These are phyloP conservation scores for Sequoiadendron giganteum DNA, from an alignment of 75 land plant species.

Conservation along the genomic window DNA sequence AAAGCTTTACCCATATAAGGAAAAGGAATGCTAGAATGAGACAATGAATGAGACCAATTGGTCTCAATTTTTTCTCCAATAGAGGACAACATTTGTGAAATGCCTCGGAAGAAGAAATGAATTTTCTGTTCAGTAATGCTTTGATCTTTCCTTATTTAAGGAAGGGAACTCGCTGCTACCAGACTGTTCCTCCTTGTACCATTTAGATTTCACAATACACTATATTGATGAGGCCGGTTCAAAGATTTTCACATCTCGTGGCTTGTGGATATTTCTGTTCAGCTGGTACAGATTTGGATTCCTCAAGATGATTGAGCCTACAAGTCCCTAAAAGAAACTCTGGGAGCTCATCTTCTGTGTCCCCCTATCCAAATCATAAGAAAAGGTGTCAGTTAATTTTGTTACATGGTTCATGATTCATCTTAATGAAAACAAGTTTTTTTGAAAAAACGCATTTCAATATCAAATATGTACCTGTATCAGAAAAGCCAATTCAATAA, in stretches of 20 bases:
- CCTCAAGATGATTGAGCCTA: slow-evolving; percentile 61
- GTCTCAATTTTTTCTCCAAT: background rate
- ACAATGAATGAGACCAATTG: background rate
- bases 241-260: background rate
- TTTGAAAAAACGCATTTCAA: background rate
- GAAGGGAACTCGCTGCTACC: background rate
- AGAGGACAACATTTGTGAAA: background rate
- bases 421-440: background rate
- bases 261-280: slow-evolving; percentile 4
- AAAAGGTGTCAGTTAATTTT: background rate
- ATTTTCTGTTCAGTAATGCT: background rate
- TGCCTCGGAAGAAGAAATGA: background rate
- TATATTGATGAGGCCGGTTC: background rate
- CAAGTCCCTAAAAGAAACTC: slow-evolving; percentile 71
- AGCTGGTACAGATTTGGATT: slow-evolving; percentile 36
- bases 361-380: slow-evolving; percentile 34
- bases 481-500: slow-evolving; percentile 90
- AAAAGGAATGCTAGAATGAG: background rate
- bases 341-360: slow-evolving; percentile 71
- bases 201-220: background rate
- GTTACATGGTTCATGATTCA: background rate
- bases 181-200: background rate
- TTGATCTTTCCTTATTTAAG: background rate
- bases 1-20: background rate
- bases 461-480: slow-evolving; percentile 65